These are phyloP conservation scores for Hypericum androsaemum DNA, from an alignment of 345 rosid species.

Conservation along the genomic window DNA sequence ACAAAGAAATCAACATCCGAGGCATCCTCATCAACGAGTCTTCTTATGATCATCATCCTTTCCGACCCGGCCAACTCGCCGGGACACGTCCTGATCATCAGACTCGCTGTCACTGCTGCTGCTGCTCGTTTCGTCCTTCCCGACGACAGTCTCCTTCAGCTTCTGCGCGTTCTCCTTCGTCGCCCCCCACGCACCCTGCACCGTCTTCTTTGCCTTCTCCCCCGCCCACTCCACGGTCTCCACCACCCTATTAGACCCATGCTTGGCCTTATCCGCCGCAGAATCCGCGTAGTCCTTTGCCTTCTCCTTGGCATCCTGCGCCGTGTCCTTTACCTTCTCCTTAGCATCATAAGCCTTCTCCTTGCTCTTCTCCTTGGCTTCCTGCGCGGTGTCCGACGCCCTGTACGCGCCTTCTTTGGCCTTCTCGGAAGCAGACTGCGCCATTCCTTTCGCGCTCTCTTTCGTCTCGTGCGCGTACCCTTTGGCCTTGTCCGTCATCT, in stretches of 20 bases:
- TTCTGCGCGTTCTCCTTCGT: not conserved
- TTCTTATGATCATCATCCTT: not conserved
- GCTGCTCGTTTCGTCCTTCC: not conserved
- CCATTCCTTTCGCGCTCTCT: not conserved
- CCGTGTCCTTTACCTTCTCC: not conserved
- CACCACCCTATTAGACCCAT: not conserved
- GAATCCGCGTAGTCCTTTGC: not conserved
- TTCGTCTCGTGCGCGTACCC: not conserved
- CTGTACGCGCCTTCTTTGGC: not conserved
- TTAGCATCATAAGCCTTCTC: not conserved
- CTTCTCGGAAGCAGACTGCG: not conserved
- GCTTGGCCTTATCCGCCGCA: constrained; percentile 1
- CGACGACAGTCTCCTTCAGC: not conserved
- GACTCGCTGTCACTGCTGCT: constrained; percentile 11
- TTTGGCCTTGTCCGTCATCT: not conserved
- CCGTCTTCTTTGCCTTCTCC: not conserved
- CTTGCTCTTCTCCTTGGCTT: not conserved
- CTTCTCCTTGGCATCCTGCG: not conserved
- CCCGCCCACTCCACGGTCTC: not conserved
- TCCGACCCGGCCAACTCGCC: constrained; percentile 6
- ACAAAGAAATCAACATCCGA: not conserved
- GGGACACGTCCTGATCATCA: constrained; percentile 11
- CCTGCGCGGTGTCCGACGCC: not conserved
- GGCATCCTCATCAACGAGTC: not conserved
- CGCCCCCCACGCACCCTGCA: not conserved